Percentiles rank a stretch among this genome's conserved stretches.
These are phyloP conservation scores for Pseudogymnoascus sp. DNA, from an alignment of 2,329 filamentous ascomycete species.

Conservation along the genomic window DNA sequence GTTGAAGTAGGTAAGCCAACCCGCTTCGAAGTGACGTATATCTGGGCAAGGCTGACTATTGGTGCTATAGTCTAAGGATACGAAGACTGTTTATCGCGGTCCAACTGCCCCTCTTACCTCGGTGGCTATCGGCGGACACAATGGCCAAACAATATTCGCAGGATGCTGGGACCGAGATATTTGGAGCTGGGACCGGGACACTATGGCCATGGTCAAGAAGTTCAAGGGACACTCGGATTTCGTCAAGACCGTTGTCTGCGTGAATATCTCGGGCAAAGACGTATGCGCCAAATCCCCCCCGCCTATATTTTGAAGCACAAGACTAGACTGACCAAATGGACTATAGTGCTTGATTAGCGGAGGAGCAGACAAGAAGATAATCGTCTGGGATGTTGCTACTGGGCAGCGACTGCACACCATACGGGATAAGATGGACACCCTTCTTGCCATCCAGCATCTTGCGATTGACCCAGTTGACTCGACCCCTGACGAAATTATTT, in stretches of 20 bases:
- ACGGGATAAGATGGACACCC: constrained; percentile 61
- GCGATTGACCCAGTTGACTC: constrained; percentile 62
- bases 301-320: not conserved
- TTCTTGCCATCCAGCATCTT: constrained; percentile 76
- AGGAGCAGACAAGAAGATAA: constrained; percentile 69
- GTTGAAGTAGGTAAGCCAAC: constrained; percentile 60
- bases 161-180: constrained; percentile 93
- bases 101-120: constrained; percentile 75
- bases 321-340: constrained; percentile 13
- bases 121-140: constrained; percentile 56
- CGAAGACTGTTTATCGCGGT: constrained; percentile 55
- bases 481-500: constrained; percentile 41
- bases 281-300: constrained; percentile 23
- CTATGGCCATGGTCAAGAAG: constrained; percentile 45
- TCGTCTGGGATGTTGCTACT: constrained; percentile 72
- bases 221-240: constrained; percentile 83
- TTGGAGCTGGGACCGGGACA: constrained; percentile 71
- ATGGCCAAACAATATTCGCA: constrained; percentile 61
- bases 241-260: constrained; percentile 69
- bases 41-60: not conserved
- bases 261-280: constrained; percentile 53
- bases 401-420: constrained; percentile 66
- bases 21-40: not conserved
- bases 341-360: constrained; percentile 57
- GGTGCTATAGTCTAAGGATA: constrained; percentile 34